Evolutionary conservation across 2,329 filamentous ascomycete genomes (phyloP), one percentile per base, ranked within the genome.

Genomic region (Bipolaris gigantea): DNA sequence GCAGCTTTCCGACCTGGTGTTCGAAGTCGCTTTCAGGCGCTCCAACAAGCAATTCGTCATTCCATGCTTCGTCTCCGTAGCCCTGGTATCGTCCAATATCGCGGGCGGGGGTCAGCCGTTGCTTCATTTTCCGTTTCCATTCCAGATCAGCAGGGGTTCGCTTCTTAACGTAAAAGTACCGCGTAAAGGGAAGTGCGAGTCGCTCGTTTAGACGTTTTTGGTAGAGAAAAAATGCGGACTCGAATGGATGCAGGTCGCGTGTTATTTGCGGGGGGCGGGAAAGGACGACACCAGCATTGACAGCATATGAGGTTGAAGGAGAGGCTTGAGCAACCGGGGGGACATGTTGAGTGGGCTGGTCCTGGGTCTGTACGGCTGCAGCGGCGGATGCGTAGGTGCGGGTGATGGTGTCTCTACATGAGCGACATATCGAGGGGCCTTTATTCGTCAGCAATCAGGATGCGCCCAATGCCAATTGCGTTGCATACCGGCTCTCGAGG

Each of bases 141-240:
- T 97, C 92, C 46, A 91, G 80, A 62, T 92, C 89, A 8, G 85
- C 82, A 1, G 92, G 88, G 10, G 92, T 96, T 71, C 90, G 90
- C 64, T 87, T 87, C 80, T 96, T 96, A 84, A 92, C 96, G 83
- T 96, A 99, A 78, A 97, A 94, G 73, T 89, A 89, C 63, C 89
- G 86, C 52, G 89, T 89, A 75, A 97, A 99, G 1, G 92, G 90
- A 4, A 94, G 83, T 18, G 88, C 86, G 48, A 96, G 83, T 39
- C 94, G 89, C 81, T 99, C 94, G 76, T 97, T 96, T 56, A 99
- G 83, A 13, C 94, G 91, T 67, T 93, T 93, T 79, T 99, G 94
- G 79, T 99, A 99, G 74, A 99, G 92, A 81, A 89, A 96, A 78
- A 89, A 97, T 60, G 93, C 83, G 71, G 91, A 89, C 76, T 99